Evolutionary conservation across 2,329 filamentous ascomycete species (phyloP).

Genomic region (Aspergillus sp.): DNA sequence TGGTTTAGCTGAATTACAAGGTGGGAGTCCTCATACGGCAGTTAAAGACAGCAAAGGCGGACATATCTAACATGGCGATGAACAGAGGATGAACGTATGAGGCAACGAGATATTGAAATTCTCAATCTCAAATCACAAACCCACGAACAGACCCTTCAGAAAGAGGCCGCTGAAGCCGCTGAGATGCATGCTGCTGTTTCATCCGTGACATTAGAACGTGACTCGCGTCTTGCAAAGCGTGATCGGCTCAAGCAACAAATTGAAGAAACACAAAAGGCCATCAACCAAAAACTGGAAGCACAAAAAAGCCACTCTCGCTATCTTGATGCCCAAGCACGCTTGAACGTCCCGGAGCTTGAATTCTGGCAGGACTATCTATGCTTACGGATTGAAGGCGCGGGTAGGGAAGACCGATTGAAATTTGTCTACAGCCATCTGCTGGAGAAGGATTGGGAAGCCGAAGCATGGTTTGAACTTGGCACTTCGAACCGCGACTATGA

Average conservation of each 20-base stretch:
- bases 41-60: conserved; percentile 3
- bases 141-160: conserved; percentile 57
- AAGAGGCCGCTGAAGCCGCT: conserved; percentile 60
- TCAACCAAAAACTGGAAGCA: conserved; percentile 45
- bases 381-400: conserved; percentile 84
- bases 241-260: conserved; percentile 59
- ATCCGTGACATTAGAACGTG: conserved; percentile 56
- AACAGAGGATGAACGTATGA: conserved; percentile 86
- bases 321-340: conserved; percentile 77
- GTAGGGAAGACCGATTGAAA: conserved; percentile 78
- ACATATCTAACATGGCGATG: conserved; percentile 1
- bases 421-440: conserved; percentile 87
- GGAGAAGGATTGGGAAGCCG: conserved; percentile 81
- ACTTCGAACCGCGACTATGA: conserved; percentile 81
- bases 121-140: conserved; percentile 56
- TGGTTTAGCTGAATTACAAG: conserved; percentile 85
- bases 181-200: conserved; percentile 63
- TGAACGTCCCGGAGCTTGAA: conserved; percentile 89
- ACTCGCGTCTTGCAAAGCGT: conserved; percentile 55
- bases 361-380: conserved; percentile 95
- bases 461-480: conserved; percentile 91
- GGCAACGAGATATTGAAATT: conserved; percentile 83
- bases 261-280: conserved; percentile 47
- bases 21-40: conserved; percentile 34
- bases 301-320: conserved; percentile 60